phyloP scores from a whole-genome alignment of 768 basidiomycete species.

The Hygrophorus pudorinus region DNA sequence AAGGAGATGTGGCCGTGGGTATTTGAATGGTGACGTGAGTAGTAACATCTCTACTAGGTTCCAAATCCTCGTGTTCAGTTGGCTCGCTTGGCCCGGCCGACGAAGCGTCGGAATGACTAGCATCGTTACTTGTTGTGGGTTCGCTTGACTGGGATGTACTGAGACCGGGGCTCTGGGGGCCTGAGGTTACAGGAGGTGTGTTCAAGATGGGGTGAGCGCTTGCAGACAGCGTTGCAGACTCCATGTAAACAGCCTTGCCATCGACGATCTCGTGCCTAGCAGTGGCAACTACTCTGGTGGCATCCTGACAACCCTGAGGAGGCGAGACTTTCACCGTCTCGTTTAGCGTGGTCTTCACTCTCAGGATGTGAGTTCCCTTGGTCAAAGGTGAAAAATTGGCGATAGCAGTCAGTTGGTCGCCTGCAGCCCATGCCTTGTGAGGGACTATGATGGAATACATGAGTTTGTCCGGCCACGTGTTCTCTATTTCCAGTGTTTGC shows the following conservation, averaged over 20 bases:
- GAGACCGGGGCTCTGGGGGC: too few species aligned
- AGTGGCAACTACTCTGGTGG: conserved; percentile 48
- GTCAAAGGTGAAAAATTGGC: conserved; percentile 81
- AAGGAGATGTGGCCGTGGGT: conserved; percentile 54
- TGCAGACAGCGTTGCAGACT: conserved; percentile 1
- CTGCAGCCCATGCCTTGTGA: conserved; percentile 92
- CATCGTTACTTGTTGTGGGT: not conserved
- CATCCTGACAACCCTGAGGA: conserved; percentile 47
- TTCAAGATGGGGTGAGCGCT: not conserved
- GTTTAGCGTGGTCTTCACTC: conserved; percentile 57
- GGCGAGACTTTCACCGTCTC: conserved; percentile 61
- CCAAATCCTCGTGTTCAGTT: conserved; percentile 12
- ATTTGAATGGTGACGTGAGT: conserved; percentile 52
- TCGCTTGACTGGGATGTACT: too few species aligned
- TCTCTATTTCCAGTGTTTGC: conserved; percentile 91
- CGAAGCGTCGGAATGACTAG: conserved; percentile 6
- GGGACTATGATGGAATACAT: conserved; percentile 94
- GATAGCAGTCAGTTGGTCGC: conserved; percentile 71
- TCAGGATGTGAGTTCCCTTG: conserved; percentile 73
- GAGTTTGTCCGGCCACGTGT: conserved; percentile 95
- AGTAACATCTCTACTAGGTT: conserved; percentile 28
- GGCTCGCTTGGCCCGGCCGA: not conserved
- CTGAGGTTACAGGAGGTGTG: conserved; percentile 4
- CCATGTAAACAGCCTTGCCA: conserved; percentile 38
- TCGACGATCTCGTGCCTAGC: conserved; percentile 59